Evolutionary conservation across 2,329 filamentous ascomycete species (phyloP).

Genomic region (Chaetomiaceae sp.): DNA sequence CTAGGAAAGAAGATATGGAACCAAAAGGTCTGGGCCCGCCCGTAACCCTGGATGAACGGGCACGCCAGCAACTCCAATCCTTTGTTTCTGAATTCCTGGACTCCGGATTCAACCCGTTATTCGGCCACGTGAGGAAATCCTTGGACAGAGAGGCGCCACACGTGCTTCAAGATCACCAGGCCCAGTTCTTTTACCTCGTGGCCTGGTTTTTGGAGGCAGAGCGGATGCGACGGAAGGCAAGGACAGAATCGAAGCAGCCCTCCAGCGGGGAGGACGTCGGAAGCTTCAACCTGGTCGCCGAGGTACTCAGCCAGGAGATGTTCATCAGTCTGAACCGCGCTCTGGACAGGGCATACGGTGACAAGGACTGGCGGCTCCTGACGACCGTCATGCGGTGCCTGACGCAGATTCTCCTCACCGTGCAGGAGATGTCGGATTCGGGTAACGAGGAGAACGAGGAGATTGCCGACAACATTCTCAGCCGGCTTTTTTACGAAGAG

Average conservation of each 20-base stretch:
- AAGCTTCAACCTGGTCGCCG: conserved; percentile 80
- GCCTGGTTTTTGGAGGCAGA: conserved; percentile 92
- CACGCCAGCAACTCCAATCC: conserved; percentile 67
- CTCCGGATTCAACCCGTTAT: conserved; percentile 88
- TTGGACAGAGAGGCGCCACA: conserved; percentile 86
- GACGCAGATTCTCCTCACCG: conserved; percentile 85
- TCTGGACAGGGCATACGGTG: conserved; percentile 72
- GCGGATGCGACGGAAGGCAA: conserved; percentile 59
- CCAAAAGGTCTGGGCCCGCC: conserved; percentile 71
- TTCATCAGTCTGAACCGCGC: conserved; percentile 82
- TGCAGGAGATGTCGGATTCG: conserved; percentile 86
- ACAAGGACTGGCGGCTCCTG: conserved; percentile 81
- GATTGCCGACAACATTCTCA: conserved; percentile 95
- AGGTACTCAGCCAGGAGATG: conserved; percentile 88
- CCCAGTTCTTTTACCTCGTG: conserved; percentile 87
- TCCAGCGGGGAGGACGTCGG: conserved; percentile 48
- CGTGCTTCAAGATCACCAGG: conserved; percentile 66
- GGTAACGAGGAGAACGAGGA: conserved; percentile 89
- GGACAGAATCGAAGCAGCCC: conserved; percentile 46
- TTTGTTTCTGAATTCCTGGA: conserved; percentile 95
- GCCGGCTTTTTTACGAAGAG: conserved; percentile 97
- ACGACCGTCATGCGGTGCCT: conserved; percentile 89
- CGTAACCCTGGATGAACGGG: conserved; percentile 61
- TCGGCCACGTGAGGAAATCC: conserved; percentile 77
- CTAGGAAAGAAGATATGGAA: conserved; percentile 55